phyloP scores from a whole-genome alignment of 306 rosid species.

The Cyclanthera cordifolia region DNA sequence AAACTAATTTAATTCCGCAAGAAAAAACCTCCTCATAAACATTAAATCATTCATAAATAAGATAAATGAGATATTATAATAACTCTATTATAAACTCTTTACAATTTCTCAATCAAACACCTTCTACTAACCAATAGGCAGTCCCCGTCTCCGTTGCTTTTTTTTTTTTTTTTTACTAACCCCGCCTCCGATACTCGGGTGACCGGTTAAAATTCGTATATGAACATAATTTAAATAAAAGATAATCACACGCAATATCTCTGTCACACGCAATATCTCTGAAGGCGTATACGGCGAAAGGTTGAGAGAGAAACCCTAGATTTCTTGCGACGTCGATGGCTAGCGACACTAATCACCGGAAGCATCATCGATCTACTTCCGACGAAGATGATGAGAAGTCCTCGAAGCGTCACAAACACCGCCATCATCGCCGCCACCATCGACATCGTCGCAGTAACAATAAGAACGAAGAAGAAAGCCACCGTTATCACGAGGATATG shows the following conservation, averaged over 20 bases:
- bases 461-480: conserved; percentile 36
- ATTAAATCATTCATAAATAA: no score
- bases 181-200: no score
- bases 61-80: no score
- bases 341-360: conserved; percentile 50
- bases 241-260: no score
- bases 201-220: neutral
- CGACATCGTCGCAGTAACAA: conserved; percentile 47
- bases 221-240: neutral
- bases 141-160: no score
- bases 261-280: no score
- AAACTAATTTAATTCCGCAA: no score
- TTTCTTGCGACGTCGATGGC: conserved; percentile 33
- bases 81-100: no score
- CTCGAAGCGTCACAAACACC: conserved; percentile 80
- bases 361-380: conserved; percentile 50
- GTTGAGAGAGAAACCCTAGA: conserved; percentile 33
- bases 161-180: no score
- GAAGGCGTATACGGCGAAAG: conserved; percentile 6
- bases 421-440: conserved; percentile 48
- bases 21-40: no score
- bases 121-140: no score
- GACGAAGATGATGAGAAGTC: conserved; percentile 44
- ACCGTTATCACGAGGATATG: conserved; percentile 21
- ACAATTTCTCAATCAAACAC: no score